Base-by-base conservation (phyloP, 257 asterid genomes). In the Solanum corneliomulleri region DNA sequence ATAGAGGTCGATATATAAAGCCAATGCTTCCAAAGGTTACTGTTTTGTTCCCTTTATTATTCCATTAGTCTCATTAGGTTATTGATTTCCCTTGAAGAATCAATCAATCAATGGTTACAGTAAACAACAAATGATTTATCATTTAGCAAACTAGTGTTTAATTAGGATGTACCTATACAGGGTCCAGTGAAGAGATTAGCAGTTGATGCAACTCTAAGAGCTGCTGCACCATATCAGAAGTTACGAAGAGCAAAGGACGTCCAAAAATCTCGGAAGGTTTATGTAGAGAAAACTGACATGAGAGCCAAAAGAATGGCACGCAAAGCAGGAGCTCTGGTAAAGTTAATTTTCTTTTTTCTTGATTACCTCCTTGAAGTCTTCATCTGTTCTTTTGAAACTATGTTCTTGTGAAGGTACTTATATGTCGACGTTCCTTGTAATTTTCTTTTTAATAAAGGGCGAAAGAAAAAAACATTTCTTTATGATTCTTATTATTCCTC, bases 301-400 rank as follows among this genome's bases (percentile, higher is more conserved):
- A 93, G 99, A 88, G 99, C 99, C 78, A 97, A 97, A 92, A 92
- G 99, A 89, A 97, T 97, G 99, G 99, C 99, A 85, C 94, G 99
- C 37, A 97, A 95, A 94, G 99, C 99, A 45, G 99, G 99, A 92
- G 99, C 99, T 87, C 91, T 97, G 99, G 99, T 97, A 95, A 62
- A 89, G 88, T 86, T 89, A 14, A 64, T 66, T 74, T 39, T 37
- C 29, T 37, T 41, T 52, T 82, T 86, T 18, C 21, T 39, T 45
- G 47, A 69, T 45, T 42, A 62, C 8, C 86, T 86, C 56, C 68
- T 35, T 82, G 86, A 71, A 71, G 29, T 49, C 69, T 80, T 49
- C 44, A 80, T 80, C 44, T 49, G 29, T 47, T 80, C 84, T 80
- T 45, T 78, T 78, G 85, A 16, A 35, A 31, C 47, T 27, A 62